Evolutionary conservation across 768 basidiomycete genomes (phyloP), one percentile per base, ranked within the genome.

Genomic region (Leccinum incarnatum): DNA sequence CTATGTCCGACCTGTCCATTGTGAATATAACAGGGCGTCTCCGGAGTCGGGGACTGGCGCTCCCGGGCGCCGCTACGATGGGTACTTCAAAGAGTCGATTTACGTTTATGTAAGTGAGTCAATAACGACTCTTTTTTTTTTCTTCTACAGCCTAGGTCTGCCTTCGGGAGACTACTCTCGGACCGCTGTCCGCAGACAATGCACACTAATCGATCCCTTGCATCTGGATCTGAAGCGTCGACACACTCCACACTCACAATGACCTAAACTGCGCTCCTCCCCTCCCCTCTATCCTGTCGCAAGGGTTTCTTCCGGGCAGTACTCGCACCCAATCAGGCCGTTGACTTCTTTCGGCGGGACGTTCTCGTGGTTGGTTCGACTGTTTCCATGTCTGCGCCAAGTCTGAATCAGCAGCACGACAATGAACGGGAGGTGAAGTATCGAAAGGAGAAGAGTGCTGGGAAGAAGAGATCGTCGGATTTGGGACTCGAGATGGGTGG

Each of bases 271-370:
- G 65, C 17, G 8, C 14, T 71, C 14, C 69, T 70, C 50, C 67
- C 67, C n/a, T 64, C 67, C 0, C 62, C 66, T 40, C 47, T 69
- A 0, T 65, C 66, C 14, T 61, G 52, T n/a, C 62, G 69, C 27
- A 72, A 64, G 15, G 67, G 69, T 19, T 61, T 62, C 34, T 71
- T 69, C 21, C 55, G 70, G 12, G 60, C 60, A n/a, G 53, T 69
- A 1, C 61, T 69, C 11, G 52, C 60, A 4, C 61, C 68, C 12
- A 50, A 23, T 11, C 52, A 61, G 36, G 66, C 66, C 9, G 55
- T 67, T 46, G 67, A 71, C 58, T 72, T 71, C 23, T 69, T 69
- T 55, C 66, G 62, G 1, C 54, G 60, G 61, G 70, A 71, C 51
- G 6, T 60, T 36, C 56, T 60, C 29, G 15, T 6, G 37, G 15